phyloP scores from a whole-genome alignment of 1,139 yeast species.

The Geotrichum australiense region DNA sequence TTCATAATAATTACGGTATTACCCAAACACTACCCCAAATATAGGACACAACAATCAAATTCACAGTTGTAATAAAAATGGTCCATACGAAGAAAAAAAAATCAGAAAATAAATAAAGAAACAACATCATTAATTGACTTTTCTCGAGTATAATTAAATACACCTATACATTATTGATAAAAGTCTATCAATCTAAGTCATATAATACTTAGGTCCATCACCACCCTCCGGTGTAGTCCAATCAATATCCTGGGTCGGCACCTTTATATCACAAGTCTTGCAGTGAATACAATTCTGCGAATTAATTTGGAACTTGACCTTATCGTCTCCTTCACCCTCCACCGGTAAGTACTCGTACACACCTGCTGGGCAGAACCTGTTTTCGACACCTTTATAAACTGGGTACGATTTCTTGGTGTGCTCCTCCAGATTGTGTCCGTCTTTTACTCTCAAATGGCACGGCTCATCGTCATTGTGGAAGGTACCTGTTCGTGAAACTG shows the following conservation, averaged over 20 bases:
- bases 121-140: too few relatives aligned
- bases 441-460: conserved; percentile 72
- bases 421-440: conserved; percentile 51
- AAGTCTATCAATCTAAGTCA: conserved; percentile 42
- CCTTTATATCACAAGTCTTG: conserved; percentile 95
- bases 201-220: conserved; percentile 90
- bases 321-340: conserved; percentile 46
- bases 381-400: conserved; percentile 76
- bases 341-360: conserved; percentile 89
- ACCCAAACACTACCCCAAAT: too few relatives aligned
- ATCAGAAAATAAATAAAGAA: too few relatives aligned
- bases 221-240: conserved; percentile 99
- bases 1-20: too few relatives aligned
- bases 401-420: conserved; percentile 70
- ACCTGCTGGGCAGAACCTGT: conserved; percentile 95
- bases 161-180: neutral
- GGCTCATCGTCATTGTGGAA: conserved; percentile 92
- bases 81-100: too few relatives aligned
- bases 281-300: conserved; percentile 97
- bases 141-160: too few relatives aligned
- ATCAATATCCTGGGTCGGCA: conserved; percentile 85
- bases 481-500: conserved; percentile 93
- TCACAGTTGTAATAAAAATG: too few relatives aligned
- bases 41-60: too few relatives aligned
- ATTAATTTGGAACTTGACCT: conserved; percentile 79